Conservation (phyloP, 305 asterid species). For the Fraxinus dipetala region DNA sequence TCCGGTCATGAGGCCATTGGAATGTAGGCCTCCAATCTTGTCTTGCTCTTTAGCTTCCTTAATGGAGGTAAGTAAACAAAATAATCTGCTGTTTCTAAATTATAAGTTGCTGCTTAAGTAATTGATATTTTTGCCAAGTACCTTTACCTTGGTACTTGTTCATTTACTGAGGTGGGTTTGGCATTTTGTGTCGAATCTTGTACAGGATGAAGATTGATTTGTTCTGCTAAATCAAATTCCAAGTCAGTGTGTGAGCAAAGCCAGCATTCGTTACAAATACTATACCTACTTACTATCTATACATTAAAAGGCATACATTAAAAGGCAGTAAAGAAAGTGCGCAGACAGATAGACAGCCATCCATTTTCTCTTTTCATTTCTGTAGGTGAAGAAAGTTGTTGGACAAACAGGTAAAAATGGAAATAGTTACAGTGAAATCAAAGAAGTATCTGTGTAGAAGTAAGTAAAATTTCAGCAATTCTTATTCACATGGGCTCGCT, state of each 20-base stretch:
- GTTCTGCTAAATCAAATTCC: neutral
- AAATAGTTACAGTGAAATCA: constrained; percentile 24
- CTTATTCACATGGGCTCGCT: too few species aligned
- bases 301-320: neutral
- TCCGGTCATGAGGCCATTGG: constrained; percentile 74
- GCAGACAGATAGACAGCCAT: constrained; percentile 32
- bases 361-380: constrained; percentile 33
- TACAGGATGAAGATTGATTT: constrained; percentile 30
- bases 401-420: constrained; percentile 41
- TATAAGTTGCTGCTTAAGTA: neutral
- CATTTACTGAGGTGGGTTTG: neutral
- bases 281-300: constrained; percentile 37
- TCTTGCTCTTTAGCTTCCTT: constrained; percentile 42
- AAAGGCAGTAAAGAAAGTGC: constrained; percentile 52
- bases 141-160: neutral
- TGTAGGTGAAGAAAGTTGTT: constrained; percentile 26
- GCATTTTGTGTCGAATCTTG: neutral
- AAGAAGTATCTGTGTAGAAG: neutral
- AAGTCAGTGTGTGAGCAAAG: neutral
- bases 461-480: too few species aligned
- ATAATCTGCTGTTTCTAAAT: neutral
- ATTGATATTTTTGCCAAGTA: neutral
- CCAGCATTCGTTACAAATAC: constrained; percentile 27
- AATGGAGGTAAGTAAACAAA: constrained; percentile 28
- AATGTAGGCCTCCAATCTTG: constrained; percentile 47